phyloP scores from a whole-genome alignment of 2,329 filamentous ascomycete species.

The Clarireedia homoeocarpa region DNA sequence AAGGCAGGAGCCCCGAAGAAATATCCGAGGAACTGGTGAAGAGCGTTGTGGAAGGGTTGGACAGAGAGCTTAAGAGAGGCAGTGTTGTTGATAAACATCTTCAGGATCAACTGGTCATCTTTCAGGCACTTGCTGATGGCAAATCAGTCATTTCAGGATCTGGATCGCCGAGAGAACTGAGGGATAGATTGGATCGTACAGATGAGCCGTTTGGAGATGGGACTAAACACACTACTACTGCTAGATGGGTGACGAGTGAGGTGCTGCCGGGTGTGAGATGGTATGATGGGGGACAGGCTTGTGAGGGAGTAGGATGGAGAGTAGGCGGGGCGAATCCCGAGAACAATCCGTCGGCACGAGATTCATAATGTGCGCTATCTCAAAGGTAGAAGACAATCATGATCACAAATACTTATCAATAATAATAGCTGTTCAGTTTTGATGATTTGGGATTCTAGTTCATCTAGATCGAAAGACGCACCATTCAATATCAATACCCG shows the following conservation, averaged over 20 bases:
- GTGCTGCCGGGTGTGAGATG: slow-evolving; percentile 42
- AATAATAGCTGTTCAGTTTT: too few relatives aligned
- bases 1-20: slow-evolving; percentile 20
- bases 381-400: too few relatives aligned
- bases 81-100: slow-evolving; percentile 48
- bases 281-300: slow-evolving; percentile 43
- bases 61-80: slow-evolving; percentile 36
- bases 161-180: neutral
- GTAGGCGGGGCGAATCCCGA: neutral
- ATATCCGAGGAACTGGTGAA: slow-evolving; percentile 36
- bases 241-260: slow-evolving; percentile 48
- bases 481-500: neutral
- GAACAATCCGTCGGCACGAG: neutral
- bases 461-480: neutral
- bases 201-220: slow-evolving; percentile 48
- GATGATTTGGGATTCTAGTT: neutral
- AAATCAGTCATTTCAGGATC: slow-evolving; percentile 31
- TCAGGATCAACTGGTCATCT: slow-evolving; percentile 54
- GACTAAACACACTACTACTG: slow-evolving; percentile 49
- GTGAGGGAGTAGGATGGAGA: slow-evolving; percentile 37
- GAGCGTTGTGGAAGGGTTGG: slow-evolving; percentile 39
- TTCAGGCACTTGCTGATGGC: slow-evolving; percentile 50
- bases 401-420: too few relatives aligned
- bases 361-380: neutral
- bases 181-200: slow-evolving; percentile 35